Evolutionary conservation across 2,329 filamentous ascomycete species (phyloP), one percentile per base, ranked within the genome.

Genomic region (Ophiocordyceps camponoti-rufipedis): DNA sequence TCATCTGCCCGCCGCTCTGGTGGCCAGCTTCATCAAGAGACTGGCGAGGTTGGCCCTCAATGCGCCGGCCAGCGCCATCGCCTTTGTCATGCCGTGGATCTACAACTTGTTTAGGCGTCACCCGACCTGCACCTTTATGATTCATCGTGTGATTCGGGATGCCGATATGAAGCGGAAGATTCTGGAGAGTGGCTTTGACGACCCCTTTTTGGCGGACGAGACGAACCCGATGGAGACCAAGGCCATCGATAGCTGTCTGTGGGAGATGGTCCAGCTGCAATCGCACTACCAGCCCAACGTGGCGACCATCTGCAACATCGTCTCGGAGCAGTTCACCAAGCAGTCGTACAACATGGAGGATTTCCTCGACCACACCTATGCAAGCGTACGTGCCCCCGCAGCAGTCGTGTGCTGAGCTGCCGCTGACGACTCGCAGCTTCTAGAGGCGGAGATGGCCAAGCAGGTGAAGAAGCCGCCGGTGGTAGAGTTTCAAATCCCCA

Each of bases 221-320:
- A 56, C 67, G 28, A 85, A 98, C 51, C 93, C 91, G 0, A 85
- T 87, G 72, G 71, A 82, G 59, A 95, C 88, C 1, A 64, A 72
- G 38, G 91, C 93, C 16, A 85, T 98, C 48, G 87, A 96, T 47
- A 94, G 86, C 62, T 87, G 82, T 60, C 66, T 98, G 8, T 98
- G 91, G 93, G 91, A 98, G 61, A 72, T 98, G 45, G 83, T 93
- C 48, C 87, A 86, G 48, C 68, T 96, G 47, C 86, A 93, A 61
- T 81, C 79, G 1, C 93, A 98, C 62, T 96, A 94, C 62, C 91
- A 98, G 58, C 91, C 93, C 13, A 98, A 96, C 54, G 86, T 98
- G 23, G 88, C 89, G 0, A 91, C 88, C 3, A 78, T 98, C 53
- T 82, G 87, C 41, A 91, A 87, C 62, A 94, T 98, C 51, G 78